Evolutionary conservation across 768 basidiomycete species (phyloP), one percentile per base, ranked within the genome.

Genomic region (Multifurca ochricompacta): DNA sequence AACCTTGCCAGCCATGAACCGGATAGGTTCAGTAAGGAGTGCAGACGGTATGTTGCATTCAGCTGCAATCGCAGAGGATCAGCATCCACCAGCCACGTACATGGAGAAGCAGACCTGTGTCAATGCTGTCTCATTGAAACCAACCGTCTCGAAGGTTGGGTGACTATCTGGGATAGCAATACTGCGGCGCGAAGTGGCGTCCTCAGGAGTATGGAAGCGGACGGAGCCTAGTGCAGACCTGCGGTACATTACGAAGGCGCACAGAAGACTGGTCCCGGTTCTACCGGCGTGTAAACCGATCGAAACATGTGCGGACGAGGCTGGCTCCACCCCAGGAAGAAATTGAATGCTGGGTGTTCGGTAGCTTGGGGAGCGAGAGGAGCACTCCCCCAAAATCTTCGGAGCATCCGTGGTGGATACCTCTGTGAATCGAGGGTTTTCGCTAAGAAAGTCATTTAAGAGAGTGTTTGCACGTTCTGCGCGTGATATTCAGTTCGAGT

Each of bases 1-100:
- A 58, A 55, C 37, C 54, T 44, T 19, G 58, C 56, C 32, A 59
- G 48, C 58, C 58, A 59, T 5, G 58, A 59, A 19, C 49, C 58
- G 25, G 58, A 36, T 6, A 59, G 25, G 27, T 56, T 56, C 30
- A 59, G 31, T 28, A 59, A 32, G 2, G 54, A 56, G 39, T 59
- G 58, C 23, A 59, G 23, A 32, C 58, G 58, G 43, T 57, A 56
- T 13, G 58, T 50, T 21, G 58, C 58, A 21, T 59, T 59, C 21
- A 59, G 28, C 58, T 59, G 19, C 4, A 18, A 39, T 44, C 35
- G 51, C 37, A 43, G 39, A 10, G 4, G 14, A 34, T 56, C 19
- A 49, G 25, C 34, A 44, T 37, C 19, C 25, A 27, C 28, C 3
- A 2, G 27, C n/a, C 37, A 44, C 40, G 13, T 25, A 18, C 1